These are phyloP conservation scores for Aspergillus sp. DNA, from an alignment of 2,329 filamentous ascomycete genomes.

Conservation along the genomic window DNA sequence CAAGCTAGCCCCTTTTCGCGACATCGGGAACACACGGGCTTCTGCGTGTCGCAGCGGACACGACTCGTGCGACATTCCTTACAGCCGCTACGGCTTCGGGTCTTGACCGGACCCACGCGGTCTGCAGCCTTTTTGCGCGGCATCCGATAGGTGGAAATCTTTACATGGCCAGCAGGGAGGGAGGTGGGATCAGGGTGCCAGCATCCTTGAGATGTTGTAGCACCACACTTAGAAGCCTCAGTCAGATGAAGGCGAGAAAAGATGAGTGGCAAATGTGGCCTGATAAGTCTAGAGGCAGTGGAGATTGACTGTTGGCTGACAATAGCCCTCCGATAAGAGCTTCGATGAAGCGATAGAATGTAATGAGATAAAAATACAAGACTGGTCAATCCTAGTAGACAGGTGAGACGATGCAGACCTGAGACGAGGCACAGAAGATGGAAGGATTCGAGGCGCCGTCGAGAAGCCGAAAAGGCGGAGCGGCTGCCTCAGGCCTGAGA, in stretches of 20 bases:
- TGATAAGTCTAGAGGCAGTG: background rate
- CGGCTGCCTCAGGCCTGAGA: background rate
- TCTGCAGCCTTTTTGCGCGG: slow-evolving; percentile 38
- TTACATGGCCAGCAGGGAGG: slow-evolving; percentile 27
- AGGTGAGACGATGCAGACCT: background rate
- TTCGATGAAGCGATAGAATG: background rate
- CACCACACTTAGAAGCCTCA: background rate
- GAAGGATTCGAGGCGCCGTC: background rate
- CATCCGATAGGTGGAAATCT: slow-evolving; percentile 25
- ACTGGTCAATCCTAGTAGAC: background rate
- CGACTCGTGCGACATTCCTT: slow-evolving; percentile 42
- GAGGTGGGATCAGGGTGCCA: background rate
- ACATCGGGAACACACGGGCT: slow-evolving; percentile 40
- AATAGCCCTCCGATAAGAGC: background rate
- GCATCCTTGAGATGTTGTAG: slow-evolving; percentile 5
- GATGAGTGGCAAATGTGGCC: background rate
- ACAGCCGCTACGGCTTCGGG: slow-evolving; percentile 42
- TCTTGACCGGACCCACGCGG: slow-evolving; percentile 36
- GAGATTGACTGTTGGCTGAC: background rate
- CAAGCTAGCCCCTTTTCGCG: slow-evolving; percentile 35
- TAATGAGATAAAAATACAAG: background rate
- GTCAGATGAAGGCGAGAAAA: too few species aligned
- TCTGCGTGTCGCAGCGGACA: slow-evolving; percentile 42
- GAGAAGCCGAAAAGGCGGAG: slow-evolving; percentile 1
- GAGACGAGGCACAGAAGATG: background rate